Evolutionary conservation across 75 land plant species (phyloP).

Genomic region (Sequoia sempervirens): DNA sequence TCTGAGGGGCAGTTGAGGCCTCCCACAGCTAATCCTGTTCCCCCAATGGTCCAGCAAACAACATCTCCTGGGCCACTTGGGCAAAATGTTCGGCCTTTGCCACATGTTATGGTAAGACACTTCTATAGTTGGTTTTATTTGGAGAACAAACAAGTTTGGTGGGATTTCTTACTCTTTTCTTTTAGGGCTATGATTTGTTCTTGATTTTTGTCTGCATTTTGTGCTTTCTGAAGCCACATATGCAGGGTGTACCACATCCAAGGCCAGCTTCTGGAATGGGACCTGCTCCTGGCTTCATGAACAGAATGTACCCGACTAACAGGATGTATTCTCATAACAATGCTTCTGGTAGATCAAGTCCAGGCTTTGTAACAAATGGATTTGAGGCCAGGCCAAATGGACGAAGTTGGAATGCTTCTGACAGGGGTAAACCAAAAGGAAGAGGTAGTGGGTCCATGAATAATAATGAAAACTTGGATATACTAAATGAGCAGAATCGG

Average conservation of each 20-base stretch:
- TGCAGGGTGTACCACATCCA: conserved; percentile 51
- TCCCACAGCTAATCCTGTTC: conserved; percentile 12
- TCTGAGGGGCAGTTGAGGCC: conserved; percentile 67
- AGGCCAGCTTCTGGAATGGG: conserved; percentile 43
- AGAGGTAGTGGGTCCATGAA: conserved; percentile 51
- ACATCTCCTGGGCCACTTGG: conserved; percentile 21
- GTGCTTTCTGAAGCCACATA: conserved; percentile 1
- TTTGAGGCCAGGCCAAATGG: conserved; percentile 60
- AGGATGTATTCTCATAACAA: conserved; percentile 49
- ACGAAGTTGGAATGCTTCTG: conserved; percentile 43
- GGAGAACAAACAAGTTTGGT: neutral
- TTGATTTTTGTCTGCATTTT: neutral
- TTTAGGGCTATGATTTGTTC: neutral
- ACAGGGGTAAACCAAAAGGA: conserved; percentile 58
- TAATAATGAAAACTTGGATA: conserved; percentile 66
- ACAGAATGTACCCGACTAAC: conserved; percentile 49
- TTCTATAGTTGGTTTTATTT: neutral
- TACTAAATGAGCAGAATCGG: conserved; percentile 79
- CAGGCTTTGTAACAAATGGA: conserved; percentile 34
- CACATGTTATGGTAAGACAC: conserved; percentile 44
- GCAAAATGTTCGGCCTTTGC: conserved; percentile 43
- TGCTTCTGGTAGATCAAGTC: conserved; percentile 39
- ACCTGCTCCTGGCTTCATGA: conserved; percentile 26
- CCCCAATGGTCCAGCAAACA: conserved; percentile 21
- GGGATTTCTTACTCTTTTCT: neutral